Conservation (phyloP, 2,329 filamentous ascomycete species). For the Fusarium lateritium region DNA sequence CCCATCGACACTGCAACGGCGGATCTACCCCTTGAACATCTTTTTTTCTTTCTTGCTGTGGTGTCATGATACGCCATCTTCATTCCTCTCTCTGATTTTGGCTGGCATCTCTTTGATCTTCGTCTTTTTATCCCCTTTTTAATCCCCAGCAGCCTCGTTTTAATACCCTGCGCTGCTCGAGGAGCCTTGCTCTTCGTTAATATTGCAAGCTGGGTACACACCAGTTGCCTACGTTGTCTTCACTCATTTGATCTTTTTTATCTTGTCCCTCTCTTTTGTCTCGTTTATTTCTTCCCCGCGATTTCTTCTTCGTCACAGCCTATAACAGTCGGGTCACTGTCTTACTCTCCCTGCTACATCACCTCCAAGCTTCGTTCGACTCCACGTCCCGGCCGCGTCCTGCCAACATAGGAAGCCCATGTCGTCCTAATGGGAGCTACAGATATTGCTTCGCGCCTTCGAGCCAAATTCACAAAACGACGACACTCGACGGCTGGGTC, state of each 20-base stretch:
- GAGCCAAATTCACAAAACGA: conserved; percentile 61
- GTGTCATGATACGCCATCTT: conserved; percentile 14
- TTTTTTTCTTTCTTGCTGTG: background rate
- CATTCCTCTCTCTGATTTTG: conserved; percentile 19
- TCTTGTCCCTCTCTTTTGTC: conserved; percentile 19
- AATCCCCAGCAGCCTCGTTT: conserved; percentile 33
- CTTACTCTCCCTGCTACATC: conserved; percentile 31
- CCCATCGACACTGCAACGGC: conserved; percentile 33
- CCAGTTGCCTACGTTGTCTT: conserved; percentile 16
- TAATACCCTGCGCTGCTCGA: conserved; percentile 28
- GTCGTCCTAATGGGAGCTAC: conserved; percentile 57
- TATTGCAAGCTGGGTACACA: conserved; percentile 38
- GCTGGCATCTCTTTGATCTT: background rate
- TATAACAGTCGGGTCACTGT: conserved; percentile 16
- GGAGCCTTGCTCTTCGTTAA: conserved; percentile 36
- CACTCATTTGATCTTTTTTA: conserved; percentile 17
- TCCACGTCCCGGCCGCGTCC: conserved; percentile 27
- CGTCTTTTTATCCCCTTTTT: conserved; percentile 22
- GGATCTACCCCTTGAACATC: conserved; percentile 32
- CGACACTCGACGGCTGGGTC: conserved; percentile 59
- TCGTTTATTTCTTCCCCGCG: background rate
- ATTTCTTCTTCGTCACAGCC: conserved; percentile 5
- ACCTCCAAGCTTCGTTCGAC: conserved; percentile 19
- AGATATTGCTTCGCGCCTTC: conserved; percentile 63
- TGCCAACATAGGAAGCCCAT: conserved; percentile 34